These are phyloP conservation scores for Aspergillus sp. DNA, from an alignment of 2,329 filamentous ascomycete species.

Conservation along the genomic window DNA sequence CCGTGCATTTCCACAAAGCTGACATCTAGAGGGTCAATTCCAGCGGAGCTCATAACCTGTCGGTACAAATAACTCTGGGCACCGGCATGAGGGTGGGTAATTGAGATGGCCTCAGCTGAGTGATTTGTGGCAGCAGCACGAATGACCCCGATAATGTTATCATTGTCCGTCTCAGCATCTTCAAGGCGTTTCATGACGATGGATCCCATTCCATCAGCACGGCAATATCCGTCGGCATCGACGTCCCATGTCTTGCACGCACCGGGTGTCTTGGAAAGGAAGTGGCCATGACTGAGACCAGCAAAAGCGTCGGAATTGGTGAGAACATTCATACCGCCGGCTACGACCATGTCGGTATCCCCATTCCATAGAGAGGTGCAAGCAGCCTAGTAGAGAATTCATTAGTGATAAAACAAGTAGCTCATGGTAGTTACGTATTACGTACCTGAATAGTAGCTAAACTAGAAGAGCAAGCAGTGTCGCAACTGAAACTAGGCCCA, in stretches of 20 bases:
- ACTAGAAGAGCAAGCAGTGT: constrained; percentile 75
- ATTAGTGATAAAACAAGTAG: background rate
- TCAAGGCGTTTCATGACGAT: constrained; percentile 53
- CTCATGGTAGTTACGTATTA: background rate
- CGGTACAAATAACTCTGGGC: constrained; percentile 38
- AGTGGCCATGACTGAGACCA: constrained; percentile 60
- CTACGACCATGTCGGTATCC: constrained; percentile 76
- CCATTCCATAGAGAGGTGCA: constrained; percentile 71
- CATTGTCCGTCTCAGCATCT: constrained; percentile 53
- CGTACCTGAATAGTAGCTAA: constrained; percentile 66
- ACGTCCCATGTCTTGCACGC: constrained; percentile 52
- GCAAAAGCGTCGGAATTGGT: constrained; percentile 78
- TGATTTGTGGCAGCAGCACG: constrained; percentile 46
- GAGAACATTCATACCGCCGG: constrained; percentile 71
- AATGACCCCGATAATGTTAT: constrained; percentile 43
- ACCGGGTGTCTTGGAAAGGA: constrained; percentile 34
- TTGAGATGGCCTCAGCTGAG: constrained; percentile 47
- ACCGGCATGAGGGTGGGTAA: constrained; percentile 43
- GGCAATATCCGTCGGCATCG: constrained; percentile 55
- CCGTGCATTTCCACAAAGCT: constrained; percentile 43
- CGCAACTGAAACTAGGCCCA: constrained; percentile 68
- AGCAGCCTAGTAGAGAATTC: constrained; percentile 32
- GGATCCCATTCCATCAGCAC: constrained; percentile 51
- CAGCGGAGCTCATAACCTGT: constrained; percentile 38
- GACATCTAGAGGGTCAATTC: constrained; percentile 37